Percentiles rank a stretch among this genome's conserved stretches.
phyloP scores from a whole-genome alignment of 148 eudicot species.

The Nepenthes mirabilis region DNA sequence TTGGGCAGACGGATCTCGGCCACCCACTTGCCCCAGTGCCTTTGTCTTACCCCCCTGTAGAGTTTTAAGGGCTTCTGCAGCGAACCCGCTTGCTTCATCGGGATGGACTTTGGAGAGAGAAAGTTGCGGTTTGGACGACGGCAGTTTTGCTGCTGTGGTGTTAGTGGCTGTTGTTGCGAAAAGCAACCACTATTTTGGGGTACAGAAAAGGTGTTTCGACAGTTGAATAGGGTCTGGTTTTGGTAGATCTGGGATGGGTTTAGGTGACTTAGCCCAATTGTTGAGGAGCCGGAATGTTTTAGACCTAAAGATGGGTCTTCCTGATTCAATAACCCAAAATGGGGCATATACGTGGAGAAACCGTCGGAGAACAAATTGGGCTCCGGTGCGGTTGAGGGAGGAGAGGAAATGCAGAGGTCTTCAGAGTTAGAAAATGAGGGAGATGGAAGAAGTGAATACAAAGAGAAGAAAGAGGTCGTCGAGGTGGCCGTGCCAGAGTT shows the following conservation, averaged over 20 bases:
- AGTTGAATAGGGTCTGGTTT: constrained; percentile 27
- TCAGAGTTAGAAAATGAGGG: constrained; percentile 7
- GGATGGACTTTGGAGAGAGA: constrained; percentile 29
- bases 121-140: constrained; percentile 3
- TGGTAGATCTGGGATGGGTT: constrained; percentile 34
- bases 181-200: not conserved
- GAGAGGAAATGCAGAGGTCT: constrained; percentile 3
- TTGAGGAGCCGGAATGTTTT: not conserved
- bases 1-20: constrained; percentile 90
- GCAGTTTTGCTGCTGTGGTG: not conserved
- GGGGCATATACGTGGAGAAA: not conserved
- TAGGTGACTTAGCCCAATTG: constrained; percentile 7
- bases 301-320: not conserved
- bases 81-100: constrained; percentile 44
- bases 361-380: constrained; percentile 15
- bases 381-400: constrained; percentile 13
- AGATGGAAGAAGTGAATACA: constrained; percentile 12
- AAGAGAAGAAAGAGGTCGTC: constrained; percentile 3
- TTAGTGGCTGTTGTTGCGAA: not conserved
- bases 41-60: constrained; percentile 78
- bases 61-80: constrained; percentile 61
- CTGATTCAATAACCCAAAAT: not conserved
- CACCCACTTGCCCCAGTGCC: constrained; percentile 99
- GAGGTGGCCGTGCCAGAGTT: not conserved
- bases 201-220: not conserved